Base-by-base conservation (phyloP, 352 stramenopile genomes). In the Globisporangium carolinianum region DNA sequence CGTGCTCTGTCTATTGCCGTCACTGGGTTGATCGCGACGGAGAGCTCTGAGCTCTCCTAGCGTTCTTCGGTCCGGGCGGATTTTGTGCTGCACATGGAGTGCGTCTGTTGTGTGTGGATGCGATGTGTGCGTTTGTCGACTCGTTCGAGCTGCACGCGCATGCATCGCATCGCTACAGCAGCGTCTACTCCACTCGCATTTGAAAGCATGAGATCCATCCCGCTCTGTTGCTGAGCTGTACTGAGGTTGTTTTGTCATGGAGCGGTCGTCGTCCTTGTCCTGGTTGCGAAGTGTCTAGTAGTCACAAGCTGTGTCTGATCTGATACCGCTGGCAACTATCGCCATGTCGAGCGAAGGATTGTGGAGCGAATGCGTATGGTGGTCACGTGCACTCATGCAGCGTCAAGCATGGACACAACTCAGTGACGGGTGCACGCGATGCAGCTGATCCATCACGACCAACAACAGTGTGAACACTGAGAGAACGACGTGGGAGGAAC, bases 21-120 rank as follows among this genome's bases (percentile, higher is more conserved):
- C 83, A 93, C 85, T 91, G 83, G 85, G 85, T 95, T 92, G 85
- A 95, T 79, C 52, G 74, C 73, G 81, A 64, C 58, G 45, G 45
- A 17, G 45, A 36, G n/a, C 14, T n/a, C 6, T 8, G 14, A 10
- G 14, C 45, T 45, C 66, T 51, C 67, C 73, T 69, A 86, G 79
- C 75, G 68, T 84, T 95, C 85, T 95, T 95, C 85, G 88, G 85
- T 95, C 85, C 85, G 85, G 85, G 85, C 85, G 85, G 83, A 75
- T 91, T 93, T 91, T 87, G 73, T 91, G 81, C 80, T 76, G 54
- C 60, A 47, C 14, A 47, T n/a, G 11, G 45, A 14, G n/a, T 24
- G 46, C 42, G 39, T 6, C 53, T 62, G 62, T 67, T 63, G 53
- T 62, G 24, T 51, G 48, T 60, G 47, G 65, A 67, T 36, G 51